These are phyloP conservation scores for Capsella bursapastoris DNA, from an alignment of 345 rosid genomes.

Conservation along the genomic window DNA sequence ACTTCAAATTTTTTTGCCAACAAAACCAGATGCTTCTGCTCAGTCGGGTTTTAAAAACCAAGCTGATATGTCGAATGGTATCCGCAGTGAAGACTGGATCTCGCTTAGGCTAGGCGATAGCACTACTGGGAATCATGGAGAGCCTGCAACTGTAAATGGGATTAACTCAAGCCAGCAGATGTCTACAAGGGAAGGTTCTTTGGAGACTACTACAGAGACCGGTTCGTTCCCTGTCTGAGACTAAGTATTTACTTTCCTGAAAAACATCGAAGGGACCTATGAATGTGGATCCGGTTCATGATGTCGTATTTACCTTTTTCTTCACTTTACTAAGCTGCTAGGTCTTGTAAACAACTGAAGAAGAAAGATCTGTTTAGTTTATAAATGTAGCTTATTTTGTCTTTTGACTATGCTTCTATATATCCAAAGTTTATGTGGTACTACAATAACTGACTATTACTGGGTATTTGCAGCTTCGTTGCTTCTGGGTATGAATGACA, in stretches of 20 bases:
- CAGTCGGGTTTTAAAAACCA: conserved; percentile 67
- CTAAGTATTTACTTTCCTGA: conserved; percentile 5
- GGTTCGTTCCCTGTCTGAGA: conserved; percentile 67
- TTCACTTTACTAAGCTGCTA: conserved; percentile 8
- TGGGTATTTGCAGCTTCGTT: conserved; percentile 70
- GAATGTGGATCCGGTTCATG: conserved; percentile 21
- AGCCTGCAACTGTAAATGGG: conserved; percentile 56
- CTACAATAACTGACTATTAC: conserved; percentile 30
- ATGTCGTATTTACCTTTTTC: conserved; percentile 24
- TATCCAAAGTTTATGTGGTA: neutral
- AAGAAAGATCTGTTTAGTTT: conserved; percentile 18
- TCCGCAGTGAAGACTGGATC: conserved; percentile 83
- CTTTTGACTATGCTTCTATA: conserved; percentile 1
- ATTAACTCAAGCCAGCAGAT: conserved; percentile 59
- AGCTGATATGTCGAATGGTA: conserved; percentile 73
- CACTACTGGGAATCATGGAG: conserved; percentile 56
- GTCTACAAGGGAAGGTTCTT: conserved; percentile 52
- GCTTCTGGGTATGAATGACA: conserved; percentile 75
- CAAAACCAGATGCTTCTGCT: conserved; percentile 65
- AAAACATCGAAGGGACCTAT: conserved; percentile 12
- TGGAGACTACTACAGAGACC: conserved; percentile 67
- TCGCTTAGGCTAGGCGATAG: conserved; percentile 93
- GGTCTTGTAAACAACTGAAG: conserved; percentile 34
- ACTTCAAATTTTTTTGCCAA: conserved; percentile 92
- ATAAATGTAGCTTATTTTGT: neutral